Evolutionary conservation across 306 rosid species (phyloP).

Genomic region (Arachis stenosperma): DNA sequence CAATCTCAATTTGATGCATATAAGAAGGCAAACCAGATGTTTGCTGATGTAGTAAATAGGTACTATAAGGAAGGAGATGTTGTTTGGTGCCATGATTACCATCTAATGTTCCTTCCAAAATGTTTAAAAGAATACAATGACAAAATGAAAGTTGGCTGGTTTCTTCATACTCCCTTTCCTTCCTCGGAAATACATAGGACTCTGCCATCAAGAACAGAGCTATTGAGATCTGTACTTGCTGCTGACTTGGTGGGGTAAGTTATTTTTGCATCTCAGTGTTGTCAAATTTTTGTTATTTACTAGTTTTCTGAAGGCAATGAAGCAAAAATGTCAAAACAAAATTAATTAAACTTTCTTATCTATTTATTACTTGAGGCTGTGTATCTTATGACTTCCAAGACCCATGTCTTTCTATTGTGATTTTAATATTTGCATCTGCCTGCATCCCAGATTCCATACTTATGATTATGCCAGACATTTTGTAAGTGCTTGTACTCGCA

Average conservation of each 20-base stretch:
- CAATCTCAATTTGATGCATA: constrained; percentile 95
- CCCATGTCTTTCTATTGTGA: background rate
- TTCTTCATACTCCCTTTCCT: constrained; percentile 99
- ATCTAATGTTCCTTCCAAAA: constrained; percentile 94
- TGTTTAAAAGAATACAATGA: constrained; percentile 78
- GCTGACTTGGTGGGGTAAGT: constrained; percentile 97
- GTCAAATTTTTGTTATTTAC: constrained; percentile 1
- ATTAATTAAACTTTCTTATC: background rate
- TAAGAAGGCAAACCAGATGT: constrained; percentile 88
- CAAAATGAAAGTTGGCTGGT: constrained; percentile 96
- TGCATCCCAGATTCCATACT: constrained; percentile 81
- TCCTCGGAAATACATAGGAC: constrained; percentile 97
- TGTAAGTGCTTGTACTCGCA: constrained; percentile 97
- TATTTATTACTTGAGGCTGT: background rate
- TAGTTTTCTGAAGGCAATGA: background rate
- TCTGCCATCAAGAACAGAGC: constrained; percentile 83
- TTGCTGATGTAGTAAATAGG: constrained; percentile 89
- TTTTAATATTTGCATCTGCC: constrained; percentile 25
- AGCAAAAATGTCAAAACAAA: background rate
- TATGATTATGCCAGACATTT: constrained; percentile 98
- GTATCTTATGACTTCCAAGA: background rate
- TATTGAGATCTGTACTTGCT: constrained; percentile 87
- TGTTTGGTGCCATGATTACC: constrained; percentile 97
- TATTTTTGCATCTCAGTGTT: constrained; percentile 32
- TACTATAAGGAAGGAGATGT: constrained; percentile 93